Conservation (phyloP, 2,329 filamentous ascomycete species). For the Stachybotrys chartarum region DNA sequence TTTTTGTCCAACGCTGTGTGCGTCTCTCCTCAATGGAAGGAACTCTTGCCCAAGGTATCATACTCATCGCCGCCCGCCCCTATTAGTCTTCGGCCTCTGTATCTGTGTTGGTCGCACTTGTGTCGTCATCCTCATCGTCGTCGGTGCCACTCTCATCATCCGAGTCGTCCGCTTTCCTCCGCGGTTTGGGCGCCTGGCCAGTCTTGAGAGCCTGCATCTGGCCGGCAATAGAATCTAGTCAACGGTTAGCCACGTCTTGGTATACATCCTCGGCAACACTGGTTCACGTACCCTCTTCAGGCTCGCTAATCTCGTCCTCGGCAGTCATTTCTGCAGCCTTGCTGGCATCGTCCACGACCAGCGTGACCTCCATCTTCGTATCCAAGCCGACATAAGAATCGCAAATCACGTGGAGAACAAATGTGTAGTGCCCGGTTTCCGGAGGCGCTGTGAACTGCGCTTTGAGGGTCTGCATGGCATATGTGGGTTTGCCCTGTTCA, state of each 20-base stretch:
- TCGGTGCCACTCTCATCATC: slow-evolving; percentile 76
- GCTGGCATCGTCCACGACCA: slow-evolving; percentile 81
- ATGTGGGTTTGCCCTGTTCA: slow-evolving; percentile 77
- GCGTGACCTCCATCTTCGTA: slow-evolving; percentile 80
- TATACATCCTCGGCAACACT: neutral
- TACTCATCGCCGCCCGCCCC: slow-evolving; percentile 8
- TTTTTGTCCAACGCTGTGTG: too few relatives aligned
- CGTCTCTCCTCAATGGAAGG: too few relatives aligned
- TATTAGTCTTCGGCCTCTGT: slow-evolving; percentile 47
- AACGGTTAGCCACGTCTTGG: too few relatives aligned
- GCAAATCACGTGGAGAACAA: slow-evolving; percentile 87
- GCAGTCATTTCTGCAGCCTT: slow-evolving; percentile 74
- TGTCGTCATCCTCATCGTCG: slow-evolving; percentile 60
- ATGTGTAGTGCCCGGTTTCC: slow-evolving; percentile 86
- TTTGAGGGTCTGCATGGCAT: slow-evolving; percentile 91
- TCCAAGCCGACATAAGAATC: slow-evolving; percentile 96
- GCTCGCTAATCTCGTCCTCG: slow-evolving; percentile 95
- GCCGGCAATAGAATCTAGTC: slow-evolving; percentile 74
- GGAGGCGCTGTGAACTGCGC: slow-evolving; percentile 95
- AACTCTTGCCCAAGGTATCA: too few relatives aligned
- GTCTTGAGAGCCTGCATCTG: slow-evolving; percentile 86
- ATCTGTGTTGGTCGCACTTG: slow-evolving; percentile 62
- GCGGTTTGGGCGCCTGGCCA: slow-evolving; percentile 52
- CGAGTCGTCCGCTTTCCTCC: slow-evolving; percentile 52
- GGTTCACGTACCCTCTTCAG: slow-evolving; percentile 76